Evolutionary conservation across 2,329 filamentous ascomycete genomes (phyloP).

Genomic region (Plenodomus biglobosus): DNA sequence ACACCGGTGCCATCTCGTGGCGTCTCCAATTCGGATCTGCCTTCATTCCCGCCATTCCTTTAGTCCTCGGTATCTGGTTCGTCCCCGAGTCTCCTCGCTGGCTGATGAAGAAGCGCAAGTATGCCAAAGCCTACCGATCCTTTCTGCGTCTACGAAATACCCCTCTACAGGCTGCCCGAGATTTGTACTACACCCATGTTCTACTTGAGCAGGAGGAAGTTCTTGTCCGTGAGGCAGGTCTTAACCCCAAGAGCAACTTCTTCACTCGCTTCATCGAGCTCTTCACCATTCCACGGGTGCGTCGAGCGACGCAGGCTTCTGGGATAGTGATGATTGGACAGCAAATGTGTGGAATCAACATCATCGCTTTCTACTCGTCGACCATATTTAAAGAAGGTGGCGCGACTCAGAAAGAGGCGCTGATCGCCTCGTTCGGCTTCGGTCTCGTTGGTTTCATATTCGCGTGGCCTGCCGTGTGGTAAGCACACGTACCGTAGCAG

Average conservation of each 20-base stretch:
- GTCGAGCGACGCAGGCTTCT: background rate
- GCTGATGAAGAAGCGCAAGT: slow-evolving; percentile 45
- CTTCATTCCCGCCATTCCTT: slow-evolving; percentile 44
- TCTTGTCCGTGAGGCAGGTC: slow-evolving; percentile 30
- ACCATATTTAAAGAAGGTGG: slow-evolving; percentile 55
- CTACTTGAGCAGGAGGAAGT: slow-evolving; percentile 39
- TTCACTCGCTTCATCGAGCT: slow-evolving; percentile 49
- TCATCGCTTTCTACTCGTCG: slow-evolving; percentile 55
- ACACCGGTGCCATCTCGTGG: slow-evolving; percentile 42
- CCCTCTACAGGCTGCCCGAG: slow-evolving; percentile 45
- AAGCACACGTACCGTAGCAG: too few relatives aligned
- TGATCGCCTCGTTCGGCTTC: slow-evolving; percentile 61
- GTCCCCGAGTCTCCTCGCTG: slow-evolving; percentile 46
- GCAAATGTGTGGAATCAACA: slow-evolving; percentile 55
- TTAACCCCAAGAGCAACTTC: slow-evolving; percentile 23
- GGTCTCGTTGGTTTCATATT: slow-evolving; percentile 62
- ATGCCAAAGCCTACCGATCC: slow-evolving; percentile 43
- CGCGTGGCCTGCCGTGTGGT: slow-evolving; percentile 59
- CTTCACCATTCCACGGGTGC: background rate
- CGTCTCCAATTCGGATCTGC: slow-evolving; percentile 45
- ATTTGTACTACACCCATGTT: slow-evolving; percentile 46
- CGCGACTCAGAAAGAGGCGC: slow-evolving; percentile 43
- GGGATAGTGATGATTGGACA: background rate
- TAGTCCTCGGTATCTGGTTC: slow-evolving; percentile 45
- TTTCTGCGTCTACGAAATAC: slow-evolving; percentile 44